phyloP scores from a whole-genome alignment of 1,284 basidiomycete species.

The Marasmius fiardii region DNA sequence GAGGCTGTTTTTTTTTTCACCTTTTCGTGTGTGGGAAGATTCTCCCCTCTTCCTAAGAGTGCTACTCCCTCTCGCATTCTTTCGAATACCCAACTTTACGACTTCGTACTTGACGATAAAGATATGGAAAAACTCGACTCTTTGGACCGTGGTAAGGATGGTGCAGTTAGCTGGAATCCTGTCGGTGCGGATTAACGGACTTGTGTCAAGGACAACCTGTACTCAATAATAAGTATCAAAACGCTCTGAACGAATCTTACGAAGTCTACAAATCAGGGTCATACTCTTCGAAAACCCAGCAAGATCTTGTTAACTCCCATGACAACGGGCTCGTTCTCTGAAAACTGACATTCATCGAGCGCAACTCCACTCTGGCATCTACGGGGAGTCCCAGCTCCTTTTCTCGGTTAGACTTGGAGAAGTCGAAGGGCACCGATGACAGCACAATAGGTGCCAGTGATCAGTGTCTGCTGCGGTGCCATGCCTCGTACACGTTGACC shows the following conservation, averaged over 20 bases:
- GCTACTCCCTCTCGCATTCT: conserved; percentile 63
- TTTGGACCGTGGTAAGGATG: conserved; percentile 27
- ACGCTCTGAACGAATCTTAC: not conserved
- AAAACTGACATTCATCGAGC: no score
- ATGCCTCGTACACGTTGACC: no score
- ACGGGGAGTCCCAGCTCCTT: no score
- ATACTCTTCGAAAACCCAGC: not conserved
- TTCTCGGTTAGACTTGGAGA: no score
- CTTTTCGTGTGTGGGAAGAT: not conserved
- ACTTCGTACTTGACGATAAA: conserved; percentile 45
- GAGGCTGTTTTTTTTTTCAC: not conserved
- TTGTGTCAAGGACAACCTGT: not conserved
- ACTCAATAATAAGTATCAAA: not conserved
- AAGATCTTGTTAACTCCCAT: not conserved
- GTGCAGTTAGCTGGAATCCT: conserved; percentile 30
- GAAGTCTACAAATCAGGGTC: not conserved
- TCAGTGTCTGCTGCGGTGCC: no score
- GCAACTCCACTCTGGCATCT: no score
- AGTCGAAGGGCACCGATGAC: no score
- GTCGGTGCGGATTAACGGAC: conserved; percentile 15
- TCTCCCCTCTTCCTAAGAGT: conserved; percentile 74
- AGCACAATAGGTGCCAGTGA: no score
- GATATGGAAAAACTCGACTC: conserved; percentile 32
- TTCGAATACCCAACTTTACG: conserved; percentile 67
- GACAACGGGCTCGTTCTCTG: not conserved